These are phyloP conservation scores for Brasilioporus rufonigricans DNA, from an alignment of 768 basidiomycete genomes.

Conservation along the genomic window DNA sequence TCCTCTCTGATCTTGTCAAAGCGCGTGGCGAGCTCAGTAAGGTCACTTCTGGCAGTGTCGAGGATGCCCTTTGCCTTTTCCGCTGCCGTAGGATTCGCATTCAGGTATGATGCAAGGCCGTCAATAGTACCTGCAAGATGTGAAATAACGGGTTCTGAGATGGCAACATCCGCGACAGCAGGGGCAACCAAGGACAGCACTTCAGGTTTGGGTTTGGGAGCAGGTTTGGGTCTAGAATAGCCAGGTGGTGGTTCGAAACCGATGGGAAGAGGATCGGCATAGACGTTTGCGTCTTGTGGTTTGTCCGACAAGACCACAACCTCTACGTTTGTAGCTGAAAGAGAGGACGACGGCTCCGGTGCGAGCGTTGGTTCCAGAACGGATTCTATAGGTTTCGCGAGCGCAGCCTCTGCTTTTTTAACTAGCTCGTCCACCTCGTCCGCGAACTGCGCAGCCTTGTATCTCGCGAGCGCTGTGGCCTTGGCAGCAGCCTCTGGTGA, in stretches of 20 bases:
- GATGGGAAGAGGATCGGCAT: constrained; percentile 76
- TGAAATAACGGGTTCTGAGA: constrained; percentile 87
- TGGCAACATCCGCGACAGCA: constrained; percentile 63
- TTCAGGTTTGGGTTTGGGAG: constrained; percentile 35
- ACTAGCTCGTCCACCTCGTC: constrained; percentile 70
- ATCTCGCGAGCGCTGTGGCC: constrained; percentile 41
- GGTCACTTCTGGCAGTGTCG: constrained; percentile 75
- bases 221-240: constrained; percentile 60
- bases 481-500: constrained; percentile 31
- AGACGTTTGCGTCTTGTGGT: constrained; percentile 37
- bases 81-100: constrained; percentile 65
- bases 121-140: constrained; percentile 94
- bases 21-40: constrained; percentile 71
- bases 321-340: constrained; percentile 22
- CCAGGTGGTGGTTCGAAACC: constrained; percentile 95
- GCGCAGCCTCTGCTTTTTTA: constrained; percentile 67
- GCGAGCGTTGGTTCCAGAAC: constrained; percentile 22
- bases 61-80: constrained; percentile 72
- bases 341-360: constrained; percentile 22
- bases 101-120: constrained; percentile 80
- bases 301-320: constrained; percentile 25
- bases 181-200: constrained; percentile 81
- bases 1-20: constrained; percentile 79
- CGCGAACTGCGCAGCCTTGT: constrained; percentile 49
- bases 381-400: constrained; percentile 43